Conservation (phyloP, 2,329 filamentous ascomycete genomes). For the Aphanocladium album region DNA sequence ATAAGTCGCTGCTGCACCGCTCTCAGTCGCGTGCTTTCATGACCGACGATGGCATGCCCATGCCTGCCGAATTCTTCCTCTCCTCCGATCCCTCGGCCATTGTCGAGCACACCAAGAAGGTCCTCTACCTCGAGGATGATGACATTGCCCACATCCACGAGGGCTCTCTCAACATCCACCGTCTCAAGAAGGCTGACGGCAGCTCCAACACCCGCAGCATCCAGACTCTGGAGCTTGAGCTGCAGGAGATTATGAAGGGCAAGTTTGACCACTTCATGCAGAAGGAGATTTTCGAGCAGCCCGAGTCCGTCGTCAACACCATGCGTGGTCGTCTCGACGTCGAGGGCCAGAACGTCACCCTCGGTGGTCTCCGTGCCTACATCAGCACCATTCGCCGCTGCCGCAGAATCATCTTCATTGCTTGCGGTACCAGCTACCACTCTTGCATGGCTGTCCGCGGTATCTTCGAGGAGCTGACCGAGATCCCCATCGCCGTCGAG, state of each 20-base stretch:
- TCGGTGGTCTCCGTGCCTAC: constrained; percentile 94
- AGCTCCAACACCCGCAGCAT: constrained; percentile 96
- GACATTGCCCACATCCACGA: constrained; percentile 99
- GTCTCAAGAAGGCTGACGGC: constrained; percentile 92
- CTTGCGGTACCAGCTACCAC: constrained; percentile 96
- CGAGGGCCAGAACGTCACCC: constrained; percentile 88
- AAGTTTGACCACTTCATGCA: constrained; percentile 99
- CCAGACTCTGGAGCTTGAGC: constrained; percentile 96
- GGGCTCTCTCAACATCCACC: constrained; percentile 97
- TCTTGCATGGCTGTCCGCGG: constrained; percentile 99
- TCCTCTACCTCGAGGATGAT: constrained; percentile 98
- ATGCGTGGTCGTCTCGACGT: constrained; percentile 98
- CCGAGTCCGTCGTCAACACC: constrained; percentile 98
- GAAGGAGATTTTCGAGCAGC: constrained; percentile 99
- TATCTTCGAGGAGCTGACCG: constrained; percentile 94
- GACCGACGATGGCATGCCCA: constrained; percentile 95
- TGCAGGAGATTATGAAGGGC: constrained; percentile 99
- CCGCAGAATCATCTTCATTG: constrained; percentile 97
- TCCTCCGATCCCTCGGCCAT: constrained; percentile 98
- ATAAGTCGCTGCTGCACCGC: constrained; percentile 97
- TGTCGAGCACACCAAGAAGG: constrained; percentile 99
- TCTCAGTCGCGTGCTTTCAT: constrained; percentile 98
- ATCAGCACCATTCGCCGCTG: constrained; percentile 95
- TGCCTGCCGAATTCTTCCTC: constrained; percentile 98
- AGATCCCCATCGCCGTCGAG: constrained; percentile 96